These are phyloP conservation scores for Paecilomyces sp. DNA, from an alignment of 2,329 filamentous ascomycete genomes.

Conservation along the genomic window DNA sequence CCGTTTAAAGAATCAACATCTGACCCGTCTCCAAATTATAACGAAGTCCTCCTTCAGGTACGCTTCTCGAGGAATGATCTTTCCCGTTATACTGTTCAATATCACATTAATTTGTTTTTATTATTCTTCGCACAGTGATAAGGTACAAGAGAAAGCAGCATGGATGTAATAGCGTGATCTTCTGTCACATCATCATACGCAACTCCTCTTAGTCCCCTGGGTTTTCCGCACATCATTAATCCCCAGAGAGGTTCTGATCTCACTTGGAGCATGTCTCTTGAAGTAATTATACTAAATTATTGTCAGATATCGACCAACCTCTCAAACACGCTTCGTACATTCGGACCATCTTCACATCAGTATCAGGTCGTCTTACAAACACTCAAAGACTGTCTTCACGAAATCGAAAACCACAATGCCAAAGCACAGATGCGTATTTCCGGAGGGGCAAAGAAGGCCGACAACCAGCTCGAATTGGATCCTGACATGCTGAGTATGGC, in stretches of 20 bases:
- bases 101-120: too few species aligned
- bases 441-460: slow-evolving; percentile 2
- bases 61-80: background rate
- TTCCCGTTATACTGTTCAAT: background rate
- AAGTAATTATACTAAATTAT: background rate
- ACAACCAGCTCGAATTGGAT: slow-evolving; percentile 13
- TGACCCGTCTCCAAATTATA: slow-evolving; percentile 9
- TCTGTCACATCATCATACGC: background rate
- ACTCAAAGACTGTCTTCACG: slow-evolving; percentile 24
- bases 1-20: background rate
- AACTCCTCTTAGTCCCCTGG: background rate
- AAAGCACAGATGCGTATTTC: background rate
- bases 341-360: slow-evolving; percentile 29
- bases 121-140: background rate
- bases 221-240: background rate
- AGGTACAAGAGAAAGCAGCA: background rate
- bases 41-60: slow-evolving; percentile 15
- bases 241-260: background rate
- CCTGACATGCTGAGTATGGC: slow-evolving; percentile 23
- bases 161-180: background rate
- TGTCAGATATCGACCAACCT: slow-evolving; percentile 35
- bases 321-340: slow-evolving; percentile 32
- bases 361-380: slow-evolving; percentile 30
- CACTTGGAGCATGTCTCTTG: background rate
- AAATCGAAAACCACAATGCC: slow-evolving; percentile 13